phyloP scores from a whole-genome alignment of 176 grass and related monocot genomes.

The Eragrostis nindensis region DNA sequence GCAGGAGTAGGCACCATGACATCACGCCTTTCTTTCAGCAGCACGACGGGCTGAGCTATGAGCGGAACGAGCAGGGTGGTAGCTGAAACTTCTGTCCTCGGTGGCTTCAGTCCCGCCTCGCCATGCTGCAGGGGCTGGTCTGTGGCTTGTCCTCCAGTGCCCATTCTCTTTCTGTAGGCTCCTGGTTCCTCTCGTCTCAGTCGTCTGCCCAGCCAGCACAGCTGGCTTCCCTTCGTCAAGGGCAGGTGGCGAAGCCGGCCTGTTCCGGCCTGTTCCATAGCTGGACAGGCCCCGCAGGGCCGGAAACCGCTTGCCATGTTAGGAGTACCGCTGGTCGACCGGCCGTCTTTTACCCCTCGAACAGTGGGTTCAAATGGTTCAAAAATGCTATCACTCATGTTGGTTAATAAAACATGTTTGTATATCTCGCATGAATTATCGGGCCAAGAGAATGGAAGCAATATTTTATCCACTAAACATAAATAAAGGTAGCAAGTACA shows the following conservation, averaged over 20 bases:
- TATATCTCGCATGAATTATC: neutral
- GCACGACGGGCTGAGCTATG: neutral
- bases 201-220: neutral
- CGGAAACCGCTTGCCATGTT: too few species aligned
- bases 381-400: too few species aligned
- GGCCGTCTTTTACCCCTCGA: neutral
- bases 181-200: neutral
- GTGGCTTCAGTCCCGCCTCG: neutral
- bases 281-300: neutral
- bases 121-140: neutral
- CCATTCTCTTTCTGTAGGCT: too few species aligned
- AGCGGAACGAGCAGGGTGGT: too few species aligned
- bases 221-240: neutral
- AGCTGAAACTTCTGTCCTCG: conserved; percentile 8
- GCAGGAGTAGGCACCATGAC: neutral
- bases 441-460: neutral
- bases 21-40: neutral
- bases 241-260: neutral
- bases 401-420: too few species aligned
- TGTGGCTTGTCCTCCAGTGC: neutral
- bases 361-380: neutral
- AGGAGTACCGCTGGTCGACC: neutral
- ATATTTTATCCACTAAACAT: conserved; percentile 32
- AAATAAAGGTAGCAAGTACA: conserved; percentile 38
- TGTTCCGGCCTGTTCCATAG: neutral